Evolutionary conservation across 495 filamentous ascomycete genomes (phyloP), one percentile per base, ranked within the genome.

Genomic region (Penicillium pulvis): DNA sequence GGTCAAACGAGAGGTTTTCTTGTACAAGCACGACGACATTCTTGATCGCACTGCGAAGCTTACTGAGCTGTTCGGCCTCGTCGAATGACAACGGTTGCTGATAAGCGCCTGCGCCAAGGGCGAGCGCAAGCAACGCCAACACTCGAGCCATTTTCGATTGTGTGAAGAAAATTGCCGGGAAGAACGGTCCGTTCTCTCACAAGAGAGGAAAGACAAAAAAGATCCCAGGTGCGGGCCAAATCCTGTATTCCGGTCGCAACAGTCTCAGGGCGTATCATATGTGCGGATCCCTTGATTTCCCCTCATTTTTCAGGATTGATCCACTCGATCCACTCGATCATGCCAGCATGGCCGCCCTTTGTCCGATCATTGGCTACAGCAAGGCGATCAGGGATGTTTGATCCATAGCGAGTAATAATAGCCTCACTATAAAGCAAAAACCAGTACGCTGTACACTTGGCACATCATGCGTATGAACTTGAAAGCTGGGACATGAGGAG

Each of bases 1-100:
- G 68, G 65, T 80, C 77, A 53, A 79, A 77, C 3, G 76, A 75
- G 10, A 75, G 66, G 61, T 80, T 80, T 48, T 80, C 77, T 55
- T 77, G 70, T 12, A 76, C 69, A 17, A 80, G 62, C 19, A 76
- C 71, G 42, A 80, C 75, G 19, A 79, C 72, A 55, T 79, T 76
- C 62, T 74, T 73, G 66, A 79, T 78, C 26, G 46, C 24, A 28
- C 46, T 17, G 46, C 46, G 46, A 16, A 49, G 46, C 14, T 28
- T 49, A 31, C 26, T 49, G 23, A 49, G 11, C 39, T 53, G 51
- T 43, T 42, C 36, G 12, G 36, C 20, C 19, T 42, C 33, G 17
- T 42, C 24, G 35, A 42, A 42, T 12, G 39, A 42, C 17, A 53
- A 17, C 9, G 41, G 39, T 16, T 53, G 10, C 36, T 53, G 51